Base-by-base conservation (phyloP, 805 yeast genomes). In the Metschnikowia amazonensis region DNA sequence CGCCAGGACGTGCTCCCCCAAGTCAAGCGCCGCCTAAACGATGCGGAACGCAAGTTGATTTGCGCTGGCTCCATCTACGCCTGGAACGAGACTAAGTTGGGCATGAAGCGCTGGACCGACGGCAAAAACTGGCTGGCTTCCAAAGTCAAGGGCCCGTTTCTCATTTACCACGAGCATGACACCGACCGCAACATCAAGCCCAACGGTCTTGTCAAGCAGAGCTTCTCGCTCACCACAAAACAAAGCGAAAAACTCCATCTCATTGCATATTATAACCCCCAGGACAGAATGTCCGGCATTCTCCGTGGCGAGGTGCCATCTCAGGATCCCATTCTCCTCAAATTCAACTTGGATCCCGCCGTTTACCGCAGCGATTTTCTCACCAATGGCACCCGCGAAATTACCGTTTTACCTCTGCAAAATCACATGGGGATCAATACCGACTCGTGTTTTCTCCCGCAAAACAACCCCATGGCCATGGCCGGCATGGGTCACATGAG, bases 31-130 rank as follows among this genome's bases (percentile, higher is more conserved):
- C 62, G 90, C 23, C 70, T 84, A 11, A 74, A 79, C 11, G 80
- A 76, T 20, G 64, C 65, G 24, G 88, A 84, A 59, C 65, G 86
- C 20, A 60, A 67, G 23, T 63, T 65, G 17, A 82, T 85, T 34
- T 63, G 64, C 17, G 71, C 81, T 7, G 88, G 88, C 3, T 72
- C 82, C 2, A 75, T 84, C 2, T 84, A 79, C 55, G 76, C 83
- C 7, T 84, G 89, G 89, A 83, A 80, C 59, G 90, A 84, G 59
- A 67, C 74, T 11, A 82, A 79, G 53, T 80, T 86, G 35, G 84
- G 81, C 14, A 82, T 85, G 81, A 76, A 80, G 50, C 66, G 90
- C 24, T 84, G 92, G 90, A 84, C 90, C 1, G 92, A 84, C 57
- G 88, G 90, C 16, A 76, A 77, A 50, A 72, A 76, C 28, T 84